Conservation (phyloP, 208 protist species). For the Acanthamoeba sp. region DNA sequence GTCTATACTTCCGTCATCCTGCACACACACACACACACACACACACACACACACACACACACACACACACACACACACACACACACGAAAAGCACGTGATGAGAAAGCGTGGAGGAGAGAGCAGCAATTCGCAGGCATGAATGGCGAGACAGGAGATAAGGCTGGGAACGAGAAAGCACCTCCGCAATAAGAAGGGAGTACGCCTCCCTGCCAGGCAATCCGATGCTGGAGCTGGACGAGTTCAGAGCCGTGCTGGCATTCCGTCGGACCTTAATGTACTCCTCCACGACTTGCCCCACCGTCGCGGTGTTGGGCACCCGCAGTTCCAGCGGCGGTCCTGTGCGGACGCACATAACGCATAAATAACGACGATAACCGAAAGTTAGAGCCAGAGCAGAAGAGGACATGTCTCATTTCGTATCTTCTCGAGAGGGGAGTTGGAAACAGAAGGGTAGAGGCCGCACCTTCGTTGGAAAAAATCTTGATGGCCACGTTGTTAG, state of each 20-base stretch:
- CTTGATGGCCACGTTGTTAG: conserved; percentile 63
- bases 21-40: not conserved
- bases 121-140: too few relatives aligned
- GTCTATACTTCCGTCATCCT: conserved; percentile 62
- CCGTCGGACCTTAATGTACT: conserved; percentile 43
- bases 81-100: too few relatives aligned
- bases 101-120: too few relatives aligned
- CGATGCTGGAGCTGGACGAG: not conserved
- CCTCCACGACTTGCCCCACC: conserved; percentile 29
- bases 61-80: too few relatives aligned
- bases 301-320: conserved; percentile 45
- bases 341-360: too few relatives aligned
- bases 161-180: not conserved
- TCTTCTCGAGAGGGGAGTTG: too few relatives aligned
- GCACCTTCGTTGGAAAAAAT: conserved; percentile 45
- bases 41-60: too few relatives aligned
- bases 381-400: too few relatives aligned
- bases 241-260: not conserved
- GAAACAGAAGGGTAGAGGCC: not conserved
- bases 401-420: too few relatives aligned
- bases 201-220: not conserved
- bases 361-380: not conserved
- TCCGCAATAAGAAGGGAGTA: conserved; percentile 38
- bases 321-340: conserved; percentile 7
- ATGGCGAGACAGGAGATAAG: not conserved